Base-by-base conservation (phyloP, 495 filamentous ascomycete species). In the Aspergillus bridgeri region DNA sequence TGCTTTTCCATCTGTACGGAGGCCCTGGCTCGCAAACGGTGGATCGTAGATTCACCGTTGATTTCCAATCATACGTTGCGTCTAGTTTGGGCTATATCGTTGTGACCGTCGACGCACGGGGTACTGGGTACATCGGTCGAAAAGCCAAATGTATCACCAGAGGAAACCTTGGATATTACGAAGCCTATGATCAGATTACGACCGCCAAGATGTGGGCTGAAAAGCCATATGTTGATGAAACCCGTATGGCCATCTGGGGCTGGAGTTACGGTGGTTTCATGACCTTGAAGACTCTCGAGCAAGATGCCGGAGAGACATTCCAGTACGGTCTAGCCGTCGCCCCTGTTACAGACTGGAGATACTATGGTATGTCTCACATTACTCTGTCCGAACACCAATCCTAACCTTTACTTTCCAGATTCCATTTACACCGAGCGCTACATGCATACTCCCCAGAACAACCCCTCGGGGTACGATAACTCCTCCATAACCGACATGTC, bases 211-310 rank as follows among this genome's bases (percentile, higher is more conserved):
- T 88, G 53, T 98, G 90, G 89, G 86, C 85, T 0, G 67, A 72
- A 43, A 96, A 94, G 76, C 67, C 79, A 24, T 98, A 98, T 69
- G 87, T 96, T 5, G 95, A 98, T 71, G 79, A 81, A 58, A 75
- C 82, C 9, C 80, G 87, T 29, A 84, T 98, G 57, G 93, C 92
- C 1, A 96, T 98, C 65, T 98, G 94, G 94, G 94, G 94, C 38
- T 98, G 94, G 94, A 94, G 89, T 60, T 98, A 92, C 66, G 94
- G 94, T 33, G 94, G 94, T 18, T 98, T 96, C 78, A 92, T 91
- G 85, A 91, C 94, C n/a, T 77, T 98, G 54, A 98, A 98, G 76
- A 92, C 90, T 4, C 81, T 98, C 2, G 94, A 98, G 74, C 80
- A 85, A 60, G 94, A 98, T 70, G 94, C 81, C 2, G 94, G 94